phyloP scores from a whole-genome alignment of 2,329 filamentous ascomycete genomes.

The Drechslerella coelobrocha region DNA sequence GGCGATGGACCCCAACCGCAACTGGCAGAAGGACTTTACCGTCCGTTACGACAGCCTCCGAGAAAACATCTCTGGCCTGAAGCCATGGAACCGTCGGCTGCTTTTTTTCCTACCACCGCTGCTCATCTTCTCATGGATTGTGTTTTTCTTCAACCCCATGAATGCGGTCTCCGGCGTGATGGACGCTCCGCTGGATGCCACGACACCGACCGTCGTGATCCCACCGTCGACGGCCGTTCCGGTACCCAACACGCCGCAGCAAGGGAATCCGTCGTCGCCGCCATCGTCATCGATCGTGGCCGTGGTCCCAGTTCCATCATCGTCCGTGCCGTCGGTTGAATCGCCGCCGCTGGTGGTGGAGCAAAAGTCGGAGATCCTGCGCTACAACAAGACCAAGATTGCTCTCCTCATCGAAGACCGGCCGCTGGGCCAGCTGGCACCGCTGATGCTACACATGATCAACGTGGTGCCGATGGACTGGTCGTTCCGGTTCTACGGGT shows the following conservation, averaged over 20 bases:
- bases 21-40: slow-evolving; percentile 47
- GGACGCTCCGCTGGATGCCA: slow-evolving; percentile 5
- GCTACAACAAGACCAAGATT: slow-evolving; percentile 60
- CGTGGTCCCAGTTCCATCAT: slow-evolving; percentile 10
- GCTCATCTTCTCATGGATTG: slow-evolving; percentile 47
- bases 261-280: neutral
- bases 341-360: slow-evolving; percentile 14
- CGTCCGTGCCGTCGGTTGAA: neutral
- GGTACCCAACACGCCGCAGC: neutral
- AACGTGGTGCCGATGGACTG: slow-evolving; percentile 67
- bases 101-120: slow-evolving; percentile 44
- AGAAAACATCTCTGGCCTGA: slow-evolving; percentile 49
- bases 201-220: neutral
- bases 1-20: slow-evolving; percentile 34
- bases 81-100: slow-evolving; percentile 47
- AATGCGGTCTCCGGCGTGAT: slow-evolving; percentile 28
- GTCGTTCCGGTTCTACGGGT: slow-evolving; percentile 60
- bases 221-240: slow-evolving; percentile 8
- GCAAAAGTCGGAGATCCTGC: slow-evolving; percentile 39
- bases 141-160: slow-evolving; percentile 48
- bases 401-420: slow-evolving; percentile 67
- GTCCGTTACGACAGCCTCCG: slow-evolving; percentile 48
- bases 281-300: neutral
- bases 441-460: slow-evolving; percentile 66
- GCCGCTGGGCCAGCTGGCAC: slow-evolving; percentile 62